Conservation (phyloP, 108 stramenopile genomes). For the Discostella stelligeroides region DNA sequence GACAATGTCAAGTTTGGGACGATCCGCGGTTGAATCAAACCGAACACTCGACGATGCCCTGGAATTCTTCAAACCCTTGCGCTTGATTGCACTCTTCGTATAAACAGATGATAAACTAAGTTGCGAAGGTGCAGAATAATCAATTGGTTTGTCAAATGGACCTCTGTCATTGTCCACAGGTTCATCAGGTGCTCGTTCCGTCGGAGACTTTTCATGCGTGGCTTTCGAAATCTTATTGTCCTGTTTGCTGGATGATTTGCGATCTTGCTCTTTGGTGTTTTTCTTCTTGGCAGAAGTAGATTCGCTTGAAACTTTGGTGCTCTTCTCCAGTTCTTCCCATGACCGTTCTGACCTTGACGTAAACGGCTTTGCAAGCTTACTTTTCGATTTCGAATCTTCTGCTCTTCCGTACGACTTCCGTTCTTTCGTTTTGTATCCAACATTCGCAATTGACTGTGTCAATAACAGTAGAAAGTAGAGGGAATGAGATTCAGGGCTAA, state of each 20-base stretch:
- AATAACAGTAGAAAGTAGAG: neutral
- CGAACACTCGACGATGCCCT: slow-evolving; percentile 29
- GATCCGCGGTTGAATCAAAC: slow-evolving; percentile 35
- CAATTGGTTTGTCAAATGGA: neutral
- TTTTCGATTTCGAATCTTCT: slow-evolving; percentile 7
- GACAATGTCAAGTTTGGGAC: slow-evolving; percentile 45
- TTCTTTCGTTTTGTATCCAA: slow-evolving; percentile 15
- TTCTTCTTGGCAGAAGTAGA: too few relatives aligned
- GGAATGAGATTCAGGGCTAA: neutral
- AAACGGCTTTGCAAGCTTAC: neutral
- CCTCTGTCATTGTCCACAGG: neutral
- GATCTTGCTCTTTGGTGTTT: neutral
- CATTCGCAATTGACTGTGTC: slow-evolving; percentile 22
- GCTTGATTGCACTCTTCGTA: slow-evolving; percentile 37
- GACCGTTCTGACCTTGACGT: slow-evolving; percentile 11
- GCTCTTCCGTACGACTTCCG: slow-evolving; percentile 27
- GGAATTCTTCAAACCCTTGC: slow-evolving; percentile 31
- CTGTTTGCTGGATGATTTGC: neutral
- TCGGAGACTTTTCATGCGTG: neutral
- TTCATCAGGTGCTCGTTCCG: slow-evolving; percentile 18
- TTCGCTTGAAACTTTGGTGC: neutral
- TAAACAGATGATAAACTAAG: slow-evolving; percentile 20
- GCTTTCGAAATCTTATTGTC: neutral
- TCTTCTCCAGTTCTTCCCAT: slow-evolving; percentile 1
- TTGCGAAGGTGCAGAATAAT: neutral